Conservation (phyloP, 495 filamentous ascomycete genomes). For the Tetracladium setigerum region DNA sequence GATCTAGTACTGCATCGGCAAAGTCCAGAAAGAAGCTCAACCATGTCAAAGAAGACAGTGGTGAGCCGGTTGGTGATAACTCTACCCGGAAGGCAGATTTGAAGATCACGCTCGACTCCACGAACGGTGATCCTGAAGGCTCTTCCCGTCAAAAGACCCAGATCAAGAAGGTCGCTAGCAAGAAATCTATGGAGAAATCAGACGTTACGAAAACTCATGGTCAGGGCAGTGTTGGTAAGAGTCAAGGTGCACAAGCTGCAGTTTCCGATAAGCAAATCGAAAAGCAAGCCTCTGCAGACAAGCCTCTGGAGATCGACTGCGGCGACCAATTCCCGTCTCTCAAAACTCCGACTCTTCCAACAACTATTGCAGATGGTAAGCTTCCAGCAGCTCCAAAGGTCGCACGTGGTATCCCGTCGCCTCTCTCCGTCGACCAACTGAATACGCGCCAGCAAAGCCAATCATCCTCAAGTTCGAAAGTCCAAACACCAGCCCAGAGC, state of each 20-base stretch:
- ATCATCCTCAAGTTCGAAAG: background rate
- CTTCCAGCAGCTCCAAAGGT: background rate
- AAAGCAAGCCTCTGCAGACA: background rate
- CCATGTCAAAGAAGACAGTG: slow-evolving; percentile 6
- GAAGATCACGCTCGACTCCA: too few species aligned
- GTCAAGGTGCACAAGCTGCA: background rate
- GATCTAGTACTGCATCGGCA: background rate
- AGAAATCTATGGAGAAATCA: background rate
- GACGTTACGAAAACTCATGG: background rate
- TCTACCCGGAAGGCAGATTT: slow-evolving; percentile 13
- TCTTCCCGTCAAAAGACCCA: too few species aligned
- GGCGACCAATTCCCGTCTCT: slow-evolving; percentile 10
- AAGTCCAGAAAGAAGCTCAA: background rate
- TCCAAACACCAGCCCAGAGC: too few species aligned
- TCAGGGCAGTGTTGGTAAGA: background rate
- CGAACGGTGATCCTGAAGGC: background rate
- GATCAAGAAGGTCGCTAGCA: background rate
- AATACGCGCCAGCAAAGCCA: background rate
- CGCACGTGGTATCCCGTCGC: background rate
- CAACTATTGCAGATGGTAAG: slow-evolving; percentile 13
- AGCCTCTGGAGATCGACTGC: background rate
- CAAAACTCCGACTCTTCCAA: background rate
- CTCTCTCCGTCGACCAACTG: background rate
- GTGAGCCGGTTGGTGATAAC: background rate
- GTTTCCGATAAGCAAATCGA: background rate